These are phyloP conservation scores for Lactarius indigo DNA, from an alignment of 768 basidiomycete genomes.

Conservation along the genomic window DNA sequence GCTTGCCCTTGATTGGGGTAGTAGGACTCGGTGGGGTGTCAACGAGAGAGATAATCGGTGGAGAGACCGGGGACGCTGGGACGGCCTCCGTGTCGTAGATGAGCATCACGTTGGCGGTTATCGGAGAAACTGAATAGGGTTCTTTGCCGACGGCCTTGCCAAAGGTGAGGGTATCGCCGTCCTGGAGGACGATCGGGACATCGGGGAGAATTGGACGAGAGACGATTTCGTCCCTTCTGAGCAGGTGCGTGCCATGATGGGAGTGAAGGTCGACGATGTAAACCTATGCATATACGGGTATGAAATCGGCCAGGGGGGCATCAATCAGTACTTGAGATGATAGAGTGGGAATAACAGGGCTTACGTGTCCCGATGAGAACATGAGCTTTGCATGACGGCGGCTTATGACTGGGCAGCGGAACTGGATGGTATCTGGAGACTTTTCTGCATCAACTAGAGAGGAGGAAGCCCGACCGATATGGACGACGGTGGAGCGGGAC, in stretches of 20 bases:
- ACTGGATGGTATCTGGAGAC: slow-evolving; percentile 52
- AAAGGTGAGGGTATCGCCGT: slow-evolving; percentile 73
- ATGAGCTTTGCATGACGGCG: slow-evolving; percentile 74
- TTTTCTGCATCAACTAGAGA: slow-evolving; percentile 40
- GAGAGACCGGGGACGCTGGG: slow-evolving; percentile 1
- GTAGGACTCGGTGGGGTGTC: slow-evolving; percentile 14
- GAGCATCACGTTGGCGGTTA: slow-evolving; percentile 59
- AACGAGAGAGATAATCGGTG: slow-evolving; percentile 15
- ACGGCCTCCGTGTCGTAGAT: slow-evolving; percentile 34
- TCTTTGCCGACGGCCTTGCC: slow-evolving; percentile 71
- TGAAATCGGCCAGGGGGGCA: slow-evolving; percentile 5
- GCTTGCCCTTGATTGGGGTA: slow-evolving; percentile 29
- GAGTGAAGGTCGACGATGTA: slow-evolving; percentile 68
- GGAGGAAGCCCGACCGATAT: slow-evolving; percentile 65
- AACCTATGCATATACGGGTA: slow-evolving; percentile 41
- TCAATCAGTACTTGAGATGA: neutral
- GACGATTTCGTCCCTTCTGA: slow-evolving; percentile 47
- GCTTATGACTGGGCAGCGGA: slow-evolving; percentile 76
- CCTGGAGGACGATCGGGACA: slow-evolving; percentile 50
- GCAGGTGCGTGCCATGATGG: slow-evolving; percentile 73
- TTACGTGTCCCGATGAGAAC: slow-evolving; percentile 68
- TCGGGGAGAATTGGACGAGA: slow-evolving; percentile 52
- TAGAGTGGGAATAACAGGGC: slow-evolving; percentile 23
- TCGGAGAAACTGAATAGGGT: slow-evolving; percentile 56
- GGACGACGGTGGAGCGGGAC: slow-evolving; percentile 46